phyloP scores from a whole-genome alignment of 169 alveolate genomes.

The Eimeria maxima region DNA sequence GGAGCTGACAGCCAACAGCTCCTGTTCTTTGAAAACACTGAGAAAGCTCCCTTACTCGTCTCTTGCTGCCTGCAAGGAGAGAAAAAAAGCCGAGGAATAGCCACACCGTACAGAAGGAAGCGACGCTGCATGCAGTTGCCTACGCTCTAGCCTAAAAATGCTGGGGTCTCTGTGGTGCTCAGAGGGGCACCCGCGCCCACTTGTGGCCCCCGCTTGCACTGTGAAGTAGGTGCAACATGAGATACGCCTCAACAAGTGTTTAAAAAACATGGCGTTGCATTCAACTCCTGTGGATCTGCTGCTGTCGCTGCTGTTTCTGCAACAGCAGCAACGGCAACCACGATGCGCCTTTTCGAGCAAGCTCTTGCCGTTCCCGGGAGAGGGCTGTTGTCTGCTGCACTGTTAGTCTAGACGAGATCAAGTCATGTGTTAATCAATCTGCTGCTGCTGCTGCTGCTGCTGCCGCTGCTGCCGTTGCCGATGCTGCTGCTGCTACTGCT shows the following conservation, averaged over 20 bases:
- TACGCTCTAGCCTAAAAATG: neutral
- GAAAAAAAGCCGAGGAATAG: neutral
- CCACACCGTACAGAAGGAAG: neutral
- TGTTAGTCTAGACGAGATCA: neutral
- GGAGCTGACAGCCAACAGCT: neutral
- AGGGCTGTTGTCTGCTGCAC: neutral
- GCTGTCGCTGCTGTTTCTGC: neutral
- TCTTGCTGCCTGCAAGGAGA: neutral
- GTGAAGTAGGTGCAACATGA: neutral
- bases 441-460: constrained; percentile 36
- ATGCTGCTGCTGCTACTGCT: constrained; percentile 19
- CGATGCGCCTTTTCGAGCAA: neutral
- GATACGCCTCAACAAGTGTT: neutral
- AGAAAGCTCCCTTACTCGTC: no score
- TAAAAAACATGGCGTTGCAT: neutral
- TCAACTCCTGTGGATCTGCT: neutral
- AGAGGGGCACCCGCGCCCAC: no score
- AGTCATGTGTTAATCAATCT: neutral
- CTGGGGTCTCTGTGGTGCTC: no score
- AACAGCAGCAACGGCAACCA: neutral
- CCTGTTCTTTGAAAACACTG: neutral
- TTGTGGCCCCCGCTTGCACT: neutral
- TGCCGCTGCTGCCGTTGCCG: constrained; percentile 11
- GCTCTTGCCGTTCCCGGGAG: neutral
- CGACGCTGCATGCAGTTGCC: neutral